phyloP scores from a whole-genome alignment of 2,329 filamentous ascomycete species.

The Arthrinium phaeospermum region DNA sequence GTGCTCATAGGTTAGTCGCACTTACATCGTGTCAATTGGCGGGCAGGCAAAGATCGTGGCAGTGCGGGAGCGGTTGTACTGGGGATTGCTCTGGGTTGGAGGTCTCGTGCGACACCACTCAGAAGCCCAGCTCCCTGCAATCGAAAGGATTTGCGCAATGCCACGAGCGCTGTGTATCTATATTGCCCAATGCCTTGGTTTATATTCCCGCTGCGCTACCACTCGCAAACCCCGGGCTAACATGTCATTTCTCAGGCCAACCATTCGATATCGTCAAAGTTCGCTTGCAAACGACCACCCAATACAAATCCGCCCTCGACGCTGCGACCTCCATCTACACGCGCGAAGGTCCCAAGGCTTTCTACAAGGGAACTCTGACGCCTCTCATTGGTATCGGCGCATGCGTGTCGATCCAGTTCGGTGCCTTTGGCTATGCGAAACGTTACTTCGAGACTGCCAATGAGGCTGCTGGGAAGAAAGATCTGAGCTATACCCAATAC shows the following conservation, averaged over 20 bases:
- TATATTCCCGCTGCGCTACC: too few relatives aligned
- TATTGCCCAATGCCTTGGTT: not conserved
- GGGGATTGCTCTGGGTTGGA: not conserved
- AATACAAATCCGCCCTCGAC: slow-evolving; percentile 80
- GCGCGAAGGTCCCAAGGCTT: slow-evolving; percentile 86
- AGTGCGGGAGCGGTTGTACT: not conserved
- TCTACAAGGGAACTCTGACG: slow-evolving; percentile 96
- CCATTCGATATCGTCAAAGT: slow-evolving; percentile 96
- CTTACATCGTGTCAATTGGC: slow-evolving; percentile 25
- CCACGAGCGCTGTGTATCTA: not conserved
- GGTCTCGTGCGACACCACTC: not conserved
- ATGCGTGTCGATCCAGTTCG: slow-evolving; percentile 98
- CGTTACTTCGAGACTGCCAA: slow-evolving; percentile 84
- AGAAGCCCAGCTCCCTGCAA: not conserved
- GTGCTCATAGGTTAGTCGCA: slow-evolving; percentile 82
- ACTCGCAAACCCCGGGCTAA: slow-evolving; percentile 18
- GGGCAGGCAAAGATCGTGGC: not conserved
- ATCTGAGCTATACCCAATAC: slow-evolving; percentile 83
- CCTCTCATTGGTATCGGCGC: slow-evolving; percentile 95
- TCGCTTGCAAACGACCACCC: slow-evolving; percentile 85
- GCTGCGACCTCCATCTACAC: slow-evolving; percentile 84
- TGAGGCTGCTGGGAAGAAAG: slow-evolving; percentile 58
- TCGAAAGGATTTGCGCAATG: not conserved
- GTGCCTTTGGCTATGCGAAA: slow-evolving; percentile 91
- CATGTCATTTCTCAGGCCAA: slow-evolving; percentile 55